A percentile compares a stretch with the other conserved stretches of the same genome.
phyloP scores from a whole-genome alignment of 2,329 filamentous ascomycete species.

The Tolypocladium inflatum region DNA sequence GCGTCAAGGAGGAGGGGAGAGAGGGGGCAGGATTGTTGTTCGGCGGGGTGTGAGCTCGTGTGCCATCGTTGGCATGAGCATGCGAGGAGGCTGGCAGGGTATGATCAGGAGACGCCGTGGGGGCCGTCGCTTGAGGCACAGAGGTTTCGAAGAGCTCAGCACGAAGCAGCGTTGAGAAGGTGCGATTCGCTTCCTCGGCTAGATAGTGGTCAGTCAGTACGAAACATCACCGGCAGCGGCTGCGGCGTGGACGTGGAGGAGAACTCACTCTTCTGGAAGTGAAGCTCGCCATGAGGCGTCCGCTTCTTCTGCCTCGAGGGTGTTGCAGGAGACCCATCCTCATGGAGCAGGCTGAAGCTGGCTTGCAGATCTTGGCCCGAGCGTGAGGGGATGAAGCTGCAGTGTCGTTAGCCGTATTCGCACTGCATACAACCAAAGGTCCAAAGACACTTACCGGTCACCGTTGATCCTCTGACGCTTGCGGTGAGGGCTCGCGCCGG shows the following conservation, averaged over 20 bases:
- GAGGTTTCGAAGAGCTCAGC: slow-evolving; percentile 88
- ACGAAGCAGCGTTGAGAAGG: slow-evolving; percentile 78
- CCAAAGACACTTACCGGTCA: slow-evolving; percentile 39
- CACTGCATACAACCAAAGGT: not conserved
- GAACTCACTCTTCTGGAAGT: slow-evolving; percentile 83
- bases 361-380: slow-evolving; percentile 89
- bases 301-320: slow-evolving; percentile 79
- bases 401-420: slow-evolving; percentile 10
- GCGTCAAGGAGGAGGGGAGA: slow-evolving; percentile 69
- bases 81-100: slow-evolving; percentile 38
- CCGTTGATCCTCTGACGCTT: slow-evolving; percentile 52
- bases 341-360: slow-evolving; percentile 84
- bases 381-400: slow-evolving; percentile 88
- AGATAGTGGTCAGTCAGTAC: slow-evolving; percentile 1
- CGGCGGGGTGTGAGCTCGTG: slow-evolving; percentile 73
- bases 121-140: slow-evolving; percentile 69
- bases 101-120: slow-evolving; percentile 51
- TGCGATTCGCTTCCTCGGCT: slow-evolving; percentile 91
- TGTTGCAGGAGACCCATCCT: slow-evolving; percentile 86
- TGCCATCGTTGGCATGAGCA: slow-evolving; percentile 51
- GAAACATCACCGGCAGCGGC: not conserved
- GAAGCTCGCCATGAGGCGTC: slow-evolving; percentile 77
- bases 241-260: not conserved
- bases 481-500: slow-evolving; percentile 44
- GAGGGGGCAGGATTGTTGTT: slow-evolving; percentile 49